Evolutionary conservation across 2,329 filamentous ascomycete species (phyloP).

Genomic region (Clonostachys sp.): DNA sequence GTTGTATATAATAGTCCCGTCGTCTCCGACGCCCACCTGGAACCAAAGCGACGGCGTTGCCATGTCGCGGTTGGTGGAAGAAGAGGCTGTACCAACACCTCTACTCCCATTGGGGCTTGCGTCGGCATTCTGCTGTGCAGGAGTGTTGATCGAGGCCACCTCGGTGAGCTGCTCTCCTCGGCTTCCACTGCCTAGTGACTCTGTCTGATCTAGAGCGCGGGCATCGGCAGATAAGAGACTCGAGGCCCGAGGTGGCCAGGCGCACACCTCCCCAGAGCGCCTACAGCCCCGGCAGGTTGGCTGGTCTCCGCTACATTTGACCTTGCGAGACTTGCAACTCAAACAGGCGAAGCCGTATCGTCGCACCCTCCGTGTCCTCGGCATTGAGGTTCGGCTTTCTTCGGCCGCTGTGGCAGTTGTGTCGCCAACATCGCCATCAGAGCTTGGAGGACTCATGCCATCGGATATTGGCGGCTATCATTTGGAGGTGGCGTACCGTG

Average conservation of each 20-base stretch:
- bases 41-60: slow-evolving; percentile 6
- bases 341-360: slow-evolving; percentile 6
- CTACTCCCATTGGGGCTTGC: background rate
- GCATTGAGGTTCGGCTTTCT: no score
- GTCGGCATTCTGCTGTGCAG: background rate
- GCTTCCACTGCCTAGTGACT: background rate
- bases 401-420: no score
- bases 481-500: no score
- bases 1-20: slow-evolving; percentile 11
- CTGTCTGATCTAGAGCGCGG: no score
- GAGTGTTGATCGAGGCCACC: slow-evolving; percentile 1
- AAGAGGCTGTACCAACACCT: background rate
- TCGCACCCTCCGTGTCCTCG: background rate
- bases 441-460: no score
- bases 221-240: background rate
- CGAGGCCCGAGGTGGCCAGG: slow-evolving; percentile 1
- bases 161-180: slow-evolving; percentile 1
- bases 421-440: no score
- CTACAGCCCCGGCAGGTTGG: slow-evolving; percentile 5
- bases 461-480: no score
- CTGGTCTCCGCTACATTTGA: slow-evolving; percentile 6
- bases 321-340: slow-evolving; percentile 6
- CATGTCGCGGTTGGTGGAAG: background rate
- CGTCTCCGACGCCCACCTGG: slow-evolving; percentile 12
- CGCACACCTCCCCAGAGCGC: slow-evolving; percentile 3